phyloP scores from a whole-genome alignment of 352 stramenopile species.

The Phytopythium vexans region DNA sequence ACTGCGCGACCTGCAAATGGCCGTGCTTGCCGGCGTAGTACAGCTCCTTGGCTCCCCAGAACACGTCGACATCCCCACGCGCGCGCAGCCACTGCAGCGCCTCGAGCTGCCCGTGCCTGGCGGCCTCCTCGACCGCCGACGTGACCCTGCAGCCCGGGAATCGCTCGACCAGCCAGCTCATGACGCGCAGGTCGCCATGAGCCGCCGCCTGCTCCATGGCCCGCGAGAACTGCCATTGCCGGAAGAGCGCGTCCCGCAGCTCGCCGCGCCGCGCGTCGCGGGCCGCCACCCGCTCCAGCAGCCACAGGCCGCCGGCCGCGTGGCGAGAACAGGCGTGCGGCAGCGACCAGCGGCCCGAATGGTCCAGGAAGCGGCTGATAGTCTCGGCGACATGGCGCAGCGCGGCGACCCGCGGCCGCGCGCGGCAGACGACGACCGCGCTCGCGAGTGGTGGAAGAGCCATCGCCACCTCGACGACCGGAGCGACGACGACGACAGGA shows the following conservation, averaged over 20 bases:
- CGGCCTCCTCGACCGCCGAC: constrained; percentile 22
- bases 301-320: constrained; percentile 14
- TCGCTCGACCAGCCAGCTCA: constrained; percentile 18
- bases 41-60: constrained; percentile 32
- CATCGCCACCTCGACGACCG: too few relatives aligned
- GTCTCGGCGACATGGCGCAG: constrained; percentile 20
- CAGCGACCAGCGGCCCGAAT: constrained; percentile 26
- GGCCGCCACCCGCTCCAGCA: constrained; percentile 19
- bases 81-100: constrained; percentile 22
- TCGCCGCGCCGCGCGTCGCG: constrained; percentile 12
- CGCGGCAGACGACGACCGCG: constrained; percentile 22
- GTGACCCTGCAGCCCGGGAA: constrained; percentile 24
- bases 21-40: constrained; percentile 31
- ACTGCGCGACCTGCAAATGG: constrained; percentile 26
- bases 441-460: constrained; percentile 14
- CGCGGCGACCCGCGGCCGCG: constrained; percentile 12
- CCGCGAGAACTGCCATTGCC: constrained; percentile 23
- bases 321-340: constrained; percentile 19
- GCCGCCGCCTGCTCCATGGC: constrained; percentile 9
- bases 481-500: too few relatives aligned
- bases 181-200: constrained; percentile 14
- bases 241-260: constrained; percentile 18
- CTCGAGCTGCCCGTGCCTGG: constrained; percentile 21
- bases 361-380: constrained; percentile 32
- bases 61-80: constrained; percentile 13